Percentiles rank a stretch among this genome's conserved stretches.
phyloP scores from a whole-genome alignment of 768 basidiomycete genomes.

The Strobilomyces confusus region DNA sequence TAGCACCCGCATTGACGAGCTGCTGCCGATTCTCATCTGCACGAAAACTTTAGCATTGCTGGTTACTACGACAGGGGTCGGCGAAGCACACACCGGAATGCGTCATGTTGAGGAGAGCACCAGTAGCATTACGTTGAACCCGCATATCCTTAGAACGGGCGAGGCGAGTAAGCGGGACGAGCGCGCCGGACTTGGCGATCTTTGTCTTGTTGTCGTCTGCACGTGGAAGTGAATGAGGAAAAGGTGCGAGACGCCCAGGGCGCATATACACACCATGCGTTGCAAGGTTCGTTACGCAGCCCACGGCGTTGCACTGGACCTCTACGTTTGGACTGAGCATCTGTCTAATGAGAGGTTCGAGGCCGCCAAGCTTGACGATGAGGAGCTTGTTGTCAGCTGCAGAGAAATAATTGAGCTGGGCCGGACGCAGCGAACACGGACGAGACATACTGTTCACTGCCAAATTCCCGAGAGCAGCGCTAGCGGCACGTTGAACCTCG shows the following conservation, averaged over 20 bases:
- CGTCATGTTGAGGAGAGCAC: conserved; percentile 97
- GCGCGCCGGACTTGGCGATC: conserved; percentile 98
- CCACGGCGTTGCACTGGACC: conserved; percentile 99
- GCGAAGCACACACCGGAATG: conserved; percentile 71
- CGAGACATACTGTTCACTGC: conserved; percentile 88
- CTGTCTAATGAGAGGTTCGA: conserved; percentile 96
- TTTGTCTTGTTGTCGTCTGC: conserved; percentile 99
- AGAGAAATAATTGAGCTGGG: conserved; percentile 8
- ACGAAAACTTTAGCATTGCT: conserved; percentile 2
- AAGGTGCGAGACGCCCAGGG: conserved; percentile 5
- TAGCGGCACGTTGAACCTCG: conserved; percentile 97
- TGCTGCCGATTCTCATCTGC: conserved; percentile 97
- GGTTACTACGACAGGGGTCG: not conserved
- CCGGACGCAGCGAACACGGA: conserved; percentile 14
- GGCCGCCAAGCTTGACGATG: conserved; percentile 95
- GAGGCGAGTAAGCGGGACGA: conserved; percentile 92
- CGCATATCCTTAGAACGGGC: conserved; percentile 99
- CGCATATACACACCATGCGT: conserved; percentile 74
- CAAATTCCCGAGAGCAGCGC: conserved; percentile 94
- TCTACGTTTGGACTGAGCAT: conserved; percentile 99
- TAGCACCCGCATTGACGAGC: conserved; percentile 96
- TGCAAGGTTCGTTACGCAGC: conserved; percentile 97
- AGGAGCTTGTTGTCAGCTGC: conserved; percentile 98
- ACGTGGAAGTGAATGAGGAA: conserved; percentile 8
- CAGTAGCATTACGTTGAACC: conserved; percentile 97